Evolutionary conservation across 768 basidiomycete species (phyloP), one percentile per base, ranked within the genome.

Genomic region (Strobilomyces confusus): DNA sequence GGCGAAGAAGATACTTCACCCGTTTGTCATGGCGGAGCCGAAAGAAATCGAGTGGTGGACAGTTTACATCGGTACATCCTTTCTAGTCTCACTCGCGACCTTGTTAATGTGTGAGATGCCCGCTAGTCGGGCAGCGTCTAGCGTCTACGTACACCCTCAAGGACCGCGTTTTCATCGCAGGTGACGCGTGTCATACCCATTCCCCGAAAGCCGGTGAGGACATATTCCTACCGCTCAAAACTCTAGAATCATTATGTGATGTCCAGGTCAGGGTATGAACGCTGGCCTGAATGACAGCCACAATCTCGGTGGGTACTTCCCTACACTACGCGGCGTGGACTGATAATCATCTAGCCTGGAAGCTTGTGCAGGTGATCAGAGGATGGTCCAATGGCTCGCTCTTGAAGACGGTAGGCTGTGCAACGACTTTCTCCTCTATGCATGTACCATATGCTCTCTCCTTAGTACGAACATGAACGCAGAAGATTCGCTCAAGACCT

Each of bases 281-380:
- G 86, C 85, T 9, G 82, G 83, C 55, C 87, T 88, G 81, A 82
- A 80, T 46, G 87, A 89, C 61, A 77, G 82, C 17, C 86, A 86
- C 57, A 89, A 89, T 61, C 76, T 89, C 22, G 78, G 82, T 79
- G 54, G 14, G 1, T 44, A 29, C 9, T 32, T 43, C 5, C 33
- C 5, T n/a, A 9, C 15, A 11, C 47, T 9, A 9, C 7, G 19
- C 4, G 78, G 4, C 78, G 81, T 64, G 77, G 77, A 17, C 80
- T 86, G 79, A 86, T 14, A 14, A 17, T 33, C 8, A 20, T 32
- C 25, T 36, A 70, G 75, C 71, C 1, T 80, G 79, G 79, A 80
- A 81, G 54, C 15, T 43, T n/a, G 25, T 9, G 5, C 42, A 43
- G 7, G 42, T 43, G 13, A 23, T 43, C 25, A 5, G 68, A 20